phyloP scores from a whole-genome alignment of 1,284 basidiomycete genomes.

The Phellopilus nigrolimitatus region DNA sequence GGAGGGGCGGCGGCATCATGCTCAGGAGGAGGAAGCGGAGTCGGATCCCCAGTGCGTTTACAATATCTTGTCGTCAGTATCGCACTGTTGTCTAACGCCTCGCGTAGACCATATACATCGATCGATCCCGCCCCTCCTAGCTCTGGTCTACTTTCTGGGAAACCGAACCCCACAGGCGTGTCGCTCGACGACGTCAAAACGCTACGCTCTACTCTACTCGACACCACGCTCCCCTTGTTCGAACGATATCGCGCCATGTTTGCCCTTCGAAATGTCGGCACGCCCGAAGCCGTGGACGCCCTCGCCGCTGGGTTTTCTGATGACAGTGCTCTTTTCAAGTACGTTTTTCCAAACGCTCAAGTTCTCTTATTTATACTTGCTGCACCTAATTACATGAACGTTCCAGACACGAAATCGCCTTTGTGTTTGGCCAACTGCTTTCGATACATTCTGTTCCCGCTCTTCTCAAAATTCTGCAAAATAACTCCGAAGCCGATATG shows the following conservation, averaged over 20 bases:
- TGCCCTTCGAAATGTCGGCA: conserved; percentile 87
- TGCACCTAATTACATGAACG: neutral
- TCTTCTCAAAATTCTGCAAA: conserved; percentile 73
- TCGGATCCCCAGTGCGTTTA: conserved; percentile 33
- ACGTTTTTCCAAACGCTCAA: conserved; percentile 30
- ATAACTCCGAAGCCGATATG: conserved; percentile 87
- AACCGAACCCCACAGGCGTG: conserved; percentile 43
- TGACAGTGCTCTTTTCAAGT: conserved; percentile 90
- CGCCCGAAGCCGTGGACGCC: conserved; percentile 78
- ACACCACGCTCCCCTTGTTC: conserved; percentile 75
- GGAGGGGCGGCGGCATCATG: conserved; percentile 51
- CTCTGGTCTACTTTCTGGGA: conserved; percentile 52
- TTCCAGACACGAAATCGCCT: conserved; percentile 90
- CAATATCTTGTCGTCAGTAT: neutral
- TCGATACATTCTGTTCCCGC: conserved; percentile 87
- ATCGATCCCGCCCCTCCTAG: conserved; percentile 93
- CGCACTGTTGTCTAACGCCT: neutral
- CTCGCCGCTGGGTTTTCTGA: conserved; percentile 88
- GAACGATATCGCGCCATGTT: conserved; percentile 99
- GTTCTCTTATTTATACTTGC: neutral
- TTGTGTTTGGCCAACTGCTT: conserved; percentile 95
- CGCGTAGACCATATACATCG: conserved; percentile 72
- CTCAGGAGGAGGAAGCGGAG: conserved; percentile 32
- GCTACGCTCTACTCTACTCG: conserved; percentile 66
- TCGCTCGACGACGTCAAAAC: conserved; percentile 45